Conservation (phyloP, 2,329 filamentous ascomycete species). For the Leptographium radiaticola region DNA sequence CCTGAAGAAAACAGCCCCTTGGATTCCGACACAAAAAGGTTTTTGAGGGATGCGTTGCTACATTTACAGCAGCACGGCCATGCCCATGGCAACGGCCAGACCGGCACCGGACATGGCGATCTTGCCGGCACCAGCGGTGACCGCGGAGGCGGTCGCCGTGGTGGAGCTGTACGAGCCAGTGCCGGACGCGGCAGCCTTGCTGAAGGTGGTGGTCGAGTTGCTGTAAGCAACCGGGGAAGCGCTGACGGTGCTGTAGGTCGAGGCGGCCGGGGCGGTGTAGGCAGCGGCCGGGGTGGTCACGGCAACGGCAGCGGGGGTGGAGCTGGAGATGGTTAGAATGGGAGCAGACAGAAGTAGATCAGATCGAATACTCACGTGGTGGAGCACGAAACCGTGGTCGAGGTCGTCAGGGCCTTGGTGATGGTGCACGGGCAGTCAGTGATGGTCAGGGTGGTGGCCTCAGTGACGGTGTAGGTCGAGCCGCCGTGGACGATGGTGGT, state of each 20-base stretch:
- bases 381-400: constrained; percentile 38
- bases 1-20: not conserved
- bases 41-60: constrained; percentile 6
- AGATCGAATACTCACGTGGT: constrained; percentile 13
- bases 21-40: constrained; percentile 4
- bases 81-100: constrained; percentile 46
- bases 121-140: constrained; percentile 44
- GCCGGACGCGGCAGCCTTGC: constrained; percentile 6
- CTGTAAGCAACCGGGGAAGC: constrained; percentile 15
- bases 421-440: constrained; percentile 57
- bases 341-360: not conserved
- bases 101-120: constrained; percentile 42
- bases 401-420: constrained; percentile 43
- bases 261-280: too few relatives aligned
- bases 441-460: constrained; percentile 50
- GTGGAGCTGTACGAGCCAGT: constrained; percentile 17
- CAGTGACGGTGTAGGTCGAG: constrained; percentile 57
- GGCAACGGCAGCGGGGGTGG: too few relatives aligned
- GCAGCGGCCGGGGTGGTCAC: too few relatives aligned
- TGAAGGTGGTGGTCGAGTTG: constrained; percentile 24
- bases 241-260: not conserved
- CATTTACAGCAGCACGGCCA: constrained; percentile 47
- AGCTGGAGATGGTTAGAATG: not conserved
- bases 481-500: constrained; percentile 50
- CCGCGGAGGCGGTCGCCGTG: constrained; percentile 30